phyloP scores from a whole-genome alignment of 306 rosid species.

The Rosa rugosa region DNA sequence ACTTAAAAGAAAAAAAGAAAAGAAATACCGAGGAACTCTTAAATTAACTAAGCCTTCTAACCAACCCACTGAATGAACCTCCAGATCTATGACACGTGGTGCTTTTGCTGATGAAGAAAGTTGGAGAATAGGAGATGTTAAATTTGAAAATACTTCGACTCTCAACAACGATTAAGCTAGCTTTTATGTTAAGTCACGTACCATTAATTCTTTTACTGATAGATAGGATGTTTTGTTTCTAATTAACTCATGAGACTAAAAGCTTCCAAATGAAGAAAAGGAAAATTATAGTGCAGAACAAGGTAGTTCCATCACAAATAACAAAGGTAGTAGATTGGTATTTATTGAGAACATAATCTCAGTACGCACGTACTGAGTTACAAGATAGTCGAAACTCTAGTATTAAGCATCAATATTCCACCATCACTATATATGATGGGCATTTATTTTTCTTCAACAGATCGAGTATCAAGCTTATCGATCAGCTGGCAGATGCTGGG shows the following conservation, averaged over 20 bases:
- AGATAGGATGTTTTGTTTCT: neutral
- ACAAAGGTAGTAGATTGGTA: neutral
- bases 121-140: no score
- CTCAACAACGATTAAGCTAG: no score
- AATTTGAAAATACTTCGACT: no score
- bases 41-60: no score
- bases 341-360: neutral
- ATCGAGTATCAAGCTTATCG: neutral
- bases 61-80: no score
- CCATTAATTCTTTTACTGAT: no score
- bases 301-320: neutral
- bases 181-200: no score
- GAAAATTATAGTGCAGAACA: neutral
- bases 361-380: neutral
- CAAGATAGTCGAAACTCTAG: neutral
- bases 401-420: neutral
- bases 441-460: neutral
- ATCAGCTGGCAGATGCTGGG: conserved; percentile 2
- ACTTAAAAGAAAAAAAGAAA: no score
- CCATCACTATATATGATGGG: neutral
- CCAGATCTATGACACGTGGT: no score
- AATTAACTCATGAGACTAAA: no score
- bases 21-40: no score
- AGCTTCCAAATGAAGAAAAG: neutral
- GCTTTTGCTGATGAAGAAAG: no score